These are phyloP conservation scores for Xylariaceae sp. DNA, from an alignment of 2,329 filamentous ascomycete genomes.

Conservation along the genomic window DNA sequence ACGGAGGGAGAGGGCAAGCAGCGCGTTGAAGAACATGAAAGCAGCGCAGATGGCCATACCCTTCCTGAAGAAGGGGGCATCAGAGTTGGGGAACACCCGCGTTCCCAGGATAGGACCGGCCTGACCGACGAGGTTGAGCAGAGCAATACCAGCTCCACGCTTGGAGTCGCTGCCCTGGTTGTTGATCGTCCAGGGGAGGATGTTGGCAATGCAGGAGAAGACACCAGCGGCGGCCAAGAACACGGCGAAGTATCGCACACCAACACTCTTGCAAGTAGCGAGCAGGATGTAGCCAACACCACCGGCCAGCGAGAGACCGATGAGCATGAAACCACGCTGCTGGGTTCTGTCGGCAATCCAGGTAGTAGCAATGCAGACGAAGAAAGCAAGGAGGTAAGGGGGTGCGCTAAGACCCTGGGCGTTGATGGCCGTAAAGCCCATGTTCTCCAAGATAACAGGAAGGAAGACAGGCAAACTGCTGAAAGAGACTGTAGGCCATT, in stretches of 20 bases:
- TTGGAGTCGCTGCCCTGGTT: slow-evolving; percentile 65
- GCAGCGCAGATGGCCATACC: slow-evolving; percentile 29
- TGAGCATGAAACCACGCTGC: slow-evolving; percentile 59
- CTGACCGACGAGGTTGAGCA: slow-evolving; percentile 57
- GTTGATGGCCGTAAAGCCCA: slow-evolving; percentile 62
- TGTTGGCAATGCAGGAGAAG: slow-evolving; percentile 63
- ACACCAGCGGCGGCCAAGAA: slow-evolving; percentile 53
- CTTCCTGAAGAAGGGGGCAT: slow-evolving; percentile 36
- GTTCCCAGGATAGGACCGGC: slow-evolving; percentile 60
- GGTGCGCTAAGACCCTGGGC: slow-evolving; percentile 69
- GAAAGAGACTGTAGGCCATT: slow-evolving; percentile 54
- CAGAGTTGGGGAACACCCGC: slow-evolving; percentile 50
- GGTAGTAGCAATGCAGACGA: slow-evolving; percentile 56
- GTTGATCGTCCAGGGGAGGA: slow-evolving; percentile 62
- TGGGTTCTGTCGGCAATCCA: slow-evolving; percentile 60
- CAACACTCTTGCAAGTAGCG: slow-evolving; percentile 44
- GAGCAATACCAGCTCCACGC: slow-evolving; percentile 56
- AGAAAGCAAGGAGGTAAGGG: slow-evolving; percentile 62
- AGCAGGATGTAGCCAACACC: slow-evolving; percentile 61
- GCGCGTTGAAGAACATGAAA: slow-evolving; percentile 40
- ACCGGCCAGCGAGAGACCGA: slow-evolving; percentile 50
- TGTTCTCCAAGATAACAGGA: slow-evolving; percentile 56
- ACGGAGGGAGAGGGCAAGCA: slow-evolving; percentile 33
- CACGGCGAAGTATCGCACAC: slow-evolving; percentile 38
- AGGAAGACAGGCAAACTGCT: slow-evolving; percentile 60